Evolutionary conservation across 495 filamentous ascomycete genomes (phyloP).

Genomic region (Penicillium paxilli): DNA sequence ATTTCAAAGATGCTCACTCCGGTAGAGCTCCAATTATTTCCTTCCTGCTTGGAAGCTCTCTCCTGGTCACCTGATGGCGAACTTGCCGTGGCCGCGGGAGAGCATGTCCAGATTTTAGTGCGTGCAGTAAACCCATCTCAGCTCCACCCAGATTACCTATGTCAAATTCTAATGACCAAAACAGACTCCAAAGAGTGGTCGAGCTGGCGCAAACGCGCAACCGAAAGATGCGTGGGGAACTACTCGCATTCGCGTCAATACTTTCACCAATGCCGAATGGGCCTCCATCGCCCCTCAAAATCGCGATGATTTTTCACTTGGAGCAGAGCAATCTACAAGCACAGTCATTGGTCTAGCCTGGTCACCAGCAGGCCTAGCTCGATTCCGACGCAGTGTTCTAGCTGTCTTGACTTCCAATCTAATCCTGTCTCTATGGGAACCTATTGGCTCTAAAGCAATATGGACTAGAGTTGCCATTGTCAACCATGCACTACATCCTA

Average conservation of each 20-base stretch:
- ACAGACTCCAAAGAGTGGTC: slow-evolving; percentile 29
- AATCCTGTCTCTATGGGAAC: slow-evolving; percentile 48
- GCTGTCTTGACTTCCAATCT: slow-evolving; percentile 61
- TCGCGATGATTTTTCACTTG: slow-evolving; percentile 56
- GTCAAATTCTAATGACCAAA: not conserved
- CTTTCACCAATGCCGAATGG: slow-evolving; percentile 57
- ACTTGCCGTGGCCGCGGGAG: slow-evolving; percentile 58
- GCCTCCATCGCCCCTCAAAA: slow-evolving; percentile 43
- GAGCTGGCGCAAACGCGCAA: slow-evolving; percentile 5
- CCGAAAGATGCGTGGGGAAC: slow-evolving; percentile 32
- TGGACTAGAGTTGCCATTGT: slow-evolving; percentile 48
- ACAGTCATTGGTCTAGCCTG: slow-evolving; percentile 54
- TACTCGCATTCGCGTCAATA: slow-evolving; percentile 47
- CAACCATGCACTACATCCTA: slow-evolving; percentile 34
- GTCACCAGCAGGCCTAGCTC: slow-evolving; percentile 61
- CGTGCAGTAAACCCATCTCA: slow-evolving; percentile 1
- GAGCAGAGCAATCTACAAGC: slow-evolving; percentile 61
- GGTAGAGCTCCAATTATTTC: slow-evolving; percentile 34
- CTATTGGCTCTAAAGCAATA: slow-evolving; percentile 32
- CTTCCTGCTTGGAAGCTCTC: slow-evolving; percentile 52
- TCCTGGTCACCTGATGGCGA: slow-evolving; percentile 65
- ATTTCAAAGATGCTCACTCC: slow-evolving; percentile 31
- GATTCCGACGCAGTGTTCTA: slow-evolving; percentile 57
- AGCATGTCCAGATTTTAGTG: slow-evolving; percentile 58
- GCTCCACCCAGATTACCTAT: not conserved